These are phyloP conservation scores for Metschnikowia matae DNA, from an alignment of 805 yeast species.

Conservation along the genomic window DNA sequence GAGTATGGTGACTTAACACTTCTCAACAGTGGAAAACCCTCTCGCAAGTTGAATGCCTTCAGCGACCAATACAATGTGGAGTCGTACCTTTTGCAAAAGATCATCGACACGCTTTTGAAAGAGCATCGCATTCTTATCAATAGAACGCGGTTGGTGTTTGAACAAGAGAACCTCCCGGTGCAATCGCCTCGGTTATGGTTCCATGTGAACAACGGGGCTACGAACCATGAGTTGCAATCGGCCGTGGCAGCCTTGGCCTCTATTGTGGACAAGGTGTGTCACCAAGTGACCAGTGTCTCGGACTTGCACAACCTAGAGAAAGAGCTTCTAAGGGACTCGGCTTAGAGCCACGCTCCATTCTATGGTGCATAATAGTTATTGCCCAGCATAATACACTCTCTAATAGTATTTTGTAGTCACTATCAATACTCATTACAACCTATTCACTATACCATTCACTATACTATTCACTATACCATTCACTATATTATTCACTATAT, in stretches of 20 bases:
- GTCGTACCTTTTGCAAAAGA: constrained; percentile 57
- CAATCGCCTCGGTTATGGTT: constrained; percentile 35
- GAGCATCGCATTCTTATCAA: constrained; percentile 56
- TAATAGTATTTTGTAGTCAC: not conserved
- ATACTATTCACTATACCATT: too few relatives aligned
- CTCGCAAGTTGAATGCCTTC: constrained; percentile 40
- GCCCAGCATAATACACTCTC: constrained; percentile 2
- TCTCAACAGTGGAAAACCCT: constrained; percentile 41
- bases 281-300: constrained; percentile 18
- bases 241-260: constrained; percentile 22
- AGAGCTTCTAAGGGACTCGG: constrained; percentile 13
- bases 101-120: constrained; percentile 54
- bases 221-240: constrained; percentile 24
- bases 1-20: constrained; percentile 47
- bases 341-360: not conserved
- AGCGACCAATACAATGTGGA: constrained; percentile 48
- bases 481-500: too few relatives aligned
- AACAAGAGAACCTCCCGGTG: constrained; percentile 47
- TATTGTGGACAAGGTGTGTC: constrained; percentile 23
- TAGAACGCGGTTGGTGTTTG: constrained; percentile 59
- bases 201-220: constrained; percentile 27
- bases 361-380: not conserved
- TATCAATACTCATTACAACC: not conserved
- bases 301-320: constrained; percentile 27
- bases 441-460: too few relatives aligned